A percentile compares a stretch with the other conserved stretches of the same genome.
Conservation (phyloP, 305 asterid genomes). For the Solanum hybrid region DNA sequence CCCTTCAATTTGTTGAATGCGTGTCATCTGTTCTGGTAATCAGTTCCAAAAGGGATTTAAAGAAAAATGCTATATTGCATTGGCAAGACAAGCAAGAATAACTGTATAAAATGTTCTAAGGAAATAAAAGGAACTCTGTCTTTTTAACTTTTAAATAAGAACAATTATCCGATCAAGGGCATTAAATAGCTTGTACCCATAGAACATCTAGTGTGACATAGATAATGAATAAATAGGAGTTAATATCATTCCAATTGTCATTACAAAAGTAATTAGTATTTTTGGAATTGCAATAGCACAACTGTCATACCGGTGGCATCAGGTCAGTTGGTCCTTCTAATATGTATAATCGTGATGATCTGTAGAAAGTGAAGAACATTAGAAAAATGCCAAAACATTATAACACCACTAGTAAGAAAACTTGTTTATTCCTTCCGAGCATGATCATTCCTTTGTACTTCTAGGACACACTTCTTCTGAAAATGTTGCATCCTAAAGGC, state of each 20-base stretch:
- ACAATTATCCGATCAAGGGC: neutral
- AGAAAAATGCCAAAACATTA: conserved; percentile 3
- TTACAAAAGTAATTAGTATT: neutral
- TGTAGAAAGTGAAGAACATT: conserved; percentile 22
- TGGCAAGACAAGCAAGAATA: neutral
- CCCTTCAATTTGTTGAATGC: neutral
- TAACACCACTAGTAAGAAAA: neutral
- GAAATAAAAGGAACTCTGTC: neutral
- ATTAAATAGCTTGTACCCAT: neutral
- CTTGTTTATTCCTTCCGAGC: neutral
- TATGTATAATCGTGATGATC: conserved; percentile 84
- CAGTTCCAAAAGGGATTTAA: neutral
- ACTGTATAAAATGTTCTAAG: neutral
- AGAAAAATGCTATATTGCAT: neutral
- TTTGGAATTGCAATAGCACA: neutral
- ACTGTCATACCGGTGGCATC: conserved; percentile 76
- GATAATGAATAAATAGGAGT: neutral
- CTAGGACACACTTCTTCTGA: neutral
- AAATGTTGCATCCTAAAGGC: neutral
- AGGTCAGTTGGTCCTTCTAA: conserved; percentile 87
- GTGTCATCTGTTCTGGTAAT: neutral
- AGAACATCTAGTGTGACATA: neutral
- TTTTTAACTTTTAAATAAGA: neutral
- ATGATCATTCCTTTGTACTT: neutral
- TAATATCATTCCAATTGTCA: neutral